These are phyloP conservation scores for Saccharomycopsis capsularis DNA, from an alignment of 805 yeast species.

Conservation along the genomic window DNA sequence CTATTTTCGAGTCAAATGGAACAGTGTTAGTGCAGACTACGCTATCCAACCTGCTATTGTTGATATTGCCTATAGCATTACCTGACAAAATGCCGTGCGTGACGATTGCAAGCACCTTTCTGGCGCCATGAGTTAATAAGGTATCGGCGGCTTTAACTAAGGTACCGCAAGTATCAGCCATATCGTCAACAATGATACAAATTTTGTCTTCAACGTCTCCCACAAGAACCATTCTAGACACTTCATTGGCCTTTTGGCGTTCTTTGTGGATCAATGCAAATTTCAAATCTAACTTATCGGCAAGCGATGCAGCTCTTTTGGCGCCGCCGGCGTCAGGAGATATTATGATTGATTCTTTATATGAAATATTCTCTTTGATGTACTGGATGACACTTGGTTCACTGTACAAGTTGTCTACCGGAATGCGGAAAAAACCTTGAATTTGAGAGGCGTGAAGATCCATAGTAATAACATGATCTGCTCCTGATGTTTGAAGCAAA, in stretches of 20 bases:
- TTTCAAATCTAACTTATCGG: slow-evolving; percentile 84
- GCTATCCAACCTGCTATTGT: slow-evolving; percentile 55
- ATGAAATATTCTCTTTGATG: slow-evolving; percentile 57
- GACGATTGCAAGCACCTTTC: slow-evolving; percentile 82
- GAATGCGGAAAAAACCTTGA: slow-evolving; percentile 92
- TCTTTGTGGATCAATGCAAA: slow-evolving; percentile 97
- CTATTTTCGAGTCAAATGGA: slow-evolving; percentile 63
- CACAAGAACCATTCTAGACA: slow-evolving; percentile 88
- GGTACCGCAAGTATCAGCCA: slow-evolving; percentile 99
- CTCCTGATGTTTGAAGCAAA: slow-evolving; percentile 86
- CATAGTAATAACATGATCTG: slow-evolving; percentile 93
- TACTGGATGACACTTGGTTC: slow-evolving; percentile 86
- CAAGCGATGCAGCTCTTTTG: slow-evolving; percentile 89
- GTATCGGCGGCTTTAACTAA: slow-evolving; percentile 91
- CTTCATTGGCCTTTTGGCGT: slow-evolving; percentile 91
- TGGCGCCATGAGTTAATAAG: slow-evolving; percentile 72
- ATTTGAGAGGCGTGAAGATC: slow-evolving; percentile 97
- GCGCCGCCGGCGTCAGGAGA: slow-evolving; percentile 99
- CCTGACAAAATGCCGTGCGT: slow-evolving; percentile 95
- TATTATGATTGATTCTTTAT: slow-evolving; percentile 63
- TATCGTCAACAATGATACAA: slow-evolving; percentile 87
- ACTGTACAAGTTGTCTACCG: slow-evolving; percentile 93
- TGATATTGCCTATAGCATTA: slow-evolving; percentile 67
- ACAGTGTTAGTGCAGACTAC: slow-evolving; percentile 92
- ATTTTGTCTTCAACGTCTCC: slow-evolving; percentile 85